Conservation (phyloP, 805 yeast genomes). For the Candida awuae region DNA sequence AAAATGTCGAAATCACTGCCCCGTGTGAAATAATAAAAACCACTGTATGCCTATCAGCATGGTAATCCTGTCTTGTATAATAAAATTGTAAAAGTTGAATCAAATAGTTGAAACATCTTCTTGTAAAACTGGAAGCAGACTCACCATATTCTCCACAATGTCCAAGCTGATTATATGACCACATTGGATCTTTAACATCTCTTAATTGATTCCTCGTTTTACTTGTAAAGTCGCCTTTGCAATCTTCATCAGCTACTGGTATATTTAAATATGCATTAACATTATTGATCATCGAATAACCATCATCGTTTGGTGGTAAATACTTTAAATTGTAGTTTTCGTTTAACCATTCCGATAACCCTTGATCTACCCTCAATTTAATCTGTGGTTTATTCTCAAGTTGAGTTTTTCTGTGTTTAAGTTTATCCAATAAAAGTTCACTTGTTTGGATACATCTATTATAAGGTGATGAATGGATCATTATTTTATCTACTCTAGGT, state of each 20-base stretch:
- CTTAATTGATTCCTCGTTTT: slow-evolving; percentile 16
- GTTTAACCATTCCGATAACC: slow-evolving; percentile 37
- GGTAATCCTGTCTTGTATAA: slow-evolving; percentile 17
- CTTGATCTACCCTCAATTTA: slow-evolving; percentile 34
- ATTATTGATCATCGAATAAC: slow-evolving; percentile 32
- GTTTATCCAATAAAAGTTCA: slow-evolving; percentile 22
- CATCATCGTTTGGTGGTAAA: slow-evolving; percentile 40
- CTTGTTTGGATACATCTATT: slow-evolving; percentile 37
- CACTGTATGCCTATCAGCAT: slow-evolving; percentile 26
- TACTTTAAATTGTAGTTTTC: slow-evolving; percentile 32
- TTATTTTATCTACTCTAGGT: slow-evolving; percentile 13
- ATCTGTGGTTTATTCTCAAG: slow-evolving; percentile 5
- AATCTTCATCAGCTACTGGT: slow-evolving; percentile 10
- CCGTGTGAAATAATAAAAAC: slow-evolving; percentile 36
- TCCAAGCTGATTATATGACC: slow-evolving; percentile 32
- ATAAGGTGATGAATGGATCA: slow-evolving; percentile 37
- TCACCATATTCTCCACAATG: slow-evolving; percentile 39
- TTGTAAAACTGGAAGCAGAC: slow-evolving; percentile 29
- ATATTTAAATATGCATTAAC: slow-evolving; percentile 32
- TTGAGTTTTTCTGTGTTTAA: slow-evolving; percentile 10
- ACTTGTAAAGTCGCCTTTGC: slow-evolving; percentile 13
- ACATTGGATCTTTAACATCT: slow-evolving; percentile 22
- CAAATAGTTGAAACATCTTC: slow-evolving; percentile 30
- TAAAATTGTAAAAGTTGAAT: slow-evolving; percentile 29
- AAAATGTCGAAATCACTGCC: slow-evolving; percentile 33